Evolutionary conservation across 208 protist species (phyloP).

Genomic region (Acanthamoeba culbertsoni): DNA sequence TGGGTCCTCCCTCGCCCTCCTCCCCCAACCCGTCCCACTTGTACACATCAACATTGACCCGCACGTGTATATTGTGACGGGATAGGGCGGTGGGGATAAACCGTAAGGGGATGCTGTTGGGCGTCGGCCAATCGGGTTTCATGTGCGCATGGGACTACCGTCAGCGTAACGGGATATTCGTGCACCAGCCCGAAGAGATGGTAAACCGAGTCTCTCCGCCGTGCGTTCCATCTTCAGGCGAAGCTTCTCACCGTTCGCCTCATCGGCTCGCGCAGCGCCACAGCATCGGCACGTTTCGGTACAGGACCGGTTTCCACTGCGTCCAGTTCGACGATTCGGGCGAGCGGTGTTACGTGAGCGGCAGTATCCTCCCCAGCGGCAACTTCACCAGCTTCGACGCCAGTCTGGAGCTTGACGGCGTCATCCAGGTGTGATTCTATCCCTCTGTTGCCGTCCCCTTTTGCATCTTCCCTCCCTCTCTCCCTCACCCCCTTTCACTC

Average conservation of each 20-base stretch:
- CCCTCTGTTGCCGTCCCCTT: not conserved
- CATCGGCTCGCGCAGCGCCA: not conserved
- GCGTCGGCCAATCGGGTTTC: not conserved
- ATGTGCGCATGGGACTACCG: not conserved
- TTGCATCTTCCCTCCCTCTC: not conserved
- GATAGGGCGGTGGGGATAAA: not conserved
- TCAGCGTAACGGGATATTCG: not conserved
- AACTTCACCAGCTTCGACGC: too few relatives aligned
- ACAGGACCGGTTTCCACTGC: not conserved
- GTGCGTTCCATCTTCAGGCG: not conserved
- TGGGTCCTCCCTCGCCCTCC: not conserved
- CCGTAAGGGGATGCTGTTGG: not conserved
- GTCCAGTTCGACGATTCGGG: not conserved
- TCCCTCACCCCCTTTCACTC: too few relatives aligned
- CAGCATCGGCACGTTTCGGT: conserved; percentile 10
- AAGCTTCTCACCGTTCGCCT: not conserved
- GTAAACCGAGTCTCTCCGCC: not conserved
- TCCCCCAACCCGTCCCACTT: not conserved
- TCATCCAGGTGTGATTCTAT: not conserved
- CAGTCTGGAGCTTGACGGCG: not conserved
- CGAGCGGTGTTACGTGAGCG: not conserved
- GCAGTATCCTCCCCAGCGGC: not conserved
- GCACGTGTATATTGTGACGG: not conserved
- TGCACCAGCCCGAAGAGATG: not conserved
- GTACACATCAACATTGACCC: not conserved